Evolutionary conservation across 148 eudicot species (phyloP), one percentile per base, ranked within the genome.

Genomic region (Amaranthus hypochondriacus): DNA sequence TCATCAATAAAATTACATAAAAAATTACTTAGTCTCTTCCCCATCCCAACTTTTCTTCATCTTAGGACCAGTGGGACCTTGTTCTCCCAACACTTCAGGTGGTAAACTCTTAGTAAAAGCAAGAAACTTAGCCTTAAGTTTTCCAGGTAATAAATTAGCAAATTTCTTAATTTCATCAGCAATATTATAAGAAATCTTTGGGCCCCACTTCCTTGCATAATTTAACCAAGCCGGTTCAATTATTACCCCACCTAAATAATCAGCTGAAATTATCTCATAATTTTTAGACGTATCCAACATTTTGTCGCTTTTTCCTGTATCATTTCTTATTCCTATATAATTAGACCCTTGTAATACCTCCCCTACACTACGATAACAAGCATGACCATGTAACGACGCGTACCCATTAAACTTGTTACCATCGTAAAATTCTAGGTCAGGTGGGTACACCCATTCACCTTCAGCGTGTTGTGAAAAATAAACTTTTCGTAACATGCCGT

Each of bases 1-100:
- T 28, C 2, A 28, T 28, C 2, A 28, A 28, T 28, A 28, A 28
- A 28, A 28, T 28, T 28, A 28, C 39, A 28, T 28, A 28, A 28
- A 28, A 9, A 8, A 0, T 71, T n/a, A 69, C 5, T 66, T 66
- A 4, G 48, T 55, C 71, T 84, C 87, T 70, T 84, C 87, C 4
- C 80, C 84, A 70, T 81, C 62, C 87, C 87, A 84, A 78, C 68
- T 78, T 43, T 51, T 76, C 65, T 81, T 84, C 53, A 69, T 68
- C 52, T 76, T 84, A n/a, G 84, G 87, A 3, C 87, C 84, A 69
- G 67, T 78, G 6, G 87, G 87, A 2, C 84, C 87, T 42, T 84
- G 75, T 75, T 84, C 87, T 9, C 84, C 84, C 49, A 81, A 43
- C 57, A 84, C 55, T 67, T 84, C 87, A 58, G 63, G 10, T 4